Conservation (phyloP, 2,329 filamentous ascomycete genomes). For the Penicillium sp. region DNA sequence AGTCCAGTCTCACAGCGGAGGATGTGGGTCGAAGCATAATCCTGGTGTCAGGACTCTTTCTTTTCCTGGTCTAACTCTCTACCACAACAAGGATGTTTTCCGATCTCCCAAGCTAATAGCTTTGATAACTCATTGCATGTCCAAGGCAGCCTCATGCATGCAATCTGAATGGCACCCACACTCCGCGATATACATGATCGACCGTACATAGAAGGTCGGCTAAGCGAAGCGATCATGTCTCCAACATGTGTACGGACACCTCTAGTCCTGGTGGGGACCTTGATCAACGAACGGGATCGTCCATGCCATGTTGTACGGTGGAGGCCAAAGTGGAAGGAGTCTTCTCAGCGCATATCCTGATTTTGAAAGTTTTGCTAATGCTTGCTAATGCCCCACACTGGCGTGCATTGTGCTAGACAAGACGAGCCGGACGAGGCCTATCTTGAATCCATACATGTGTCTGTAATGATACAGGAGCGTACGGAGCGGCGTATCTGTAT, state of each 20-base stretch:
- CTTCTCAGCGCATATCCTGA: background rate
- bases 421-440: background rate
- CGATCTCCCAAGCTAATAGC: background rate
- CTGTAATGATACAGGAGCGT: background rate
- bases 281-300: slow-evolving; percentile 24
- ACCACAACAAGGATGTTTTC: background rate
- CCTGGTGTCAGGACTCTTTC: background rate
- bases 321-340: slow-evolving; percentile 1
- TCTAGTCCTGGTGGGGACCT: slow-evolving; percentile 6
- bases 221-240: slow-evolving; percentile 6
- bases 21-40: background rate
- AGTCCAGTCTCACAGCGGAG: background rate
- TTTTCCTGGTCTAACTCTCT: background rate
- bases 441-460: background rate
- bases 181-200: background rate
- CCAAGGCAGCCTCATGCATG: background rate
- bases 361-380: background rate
- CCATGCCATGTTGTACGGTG: background rate
- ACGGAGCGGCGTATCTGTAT: slow-evolving; percentile 22
- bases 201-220: background rate
- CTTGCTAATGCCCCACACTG: background rate
- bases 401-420: background rate
- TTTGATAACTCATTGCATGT: background rate
- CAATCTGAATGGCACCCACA: background rate
- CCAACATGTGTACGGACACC: background rate